Evolutionary conservation across 495 filamentous ascomycete species (phyloP).

Genomic region (Annulohypoxylon maeteangense): DNA sequence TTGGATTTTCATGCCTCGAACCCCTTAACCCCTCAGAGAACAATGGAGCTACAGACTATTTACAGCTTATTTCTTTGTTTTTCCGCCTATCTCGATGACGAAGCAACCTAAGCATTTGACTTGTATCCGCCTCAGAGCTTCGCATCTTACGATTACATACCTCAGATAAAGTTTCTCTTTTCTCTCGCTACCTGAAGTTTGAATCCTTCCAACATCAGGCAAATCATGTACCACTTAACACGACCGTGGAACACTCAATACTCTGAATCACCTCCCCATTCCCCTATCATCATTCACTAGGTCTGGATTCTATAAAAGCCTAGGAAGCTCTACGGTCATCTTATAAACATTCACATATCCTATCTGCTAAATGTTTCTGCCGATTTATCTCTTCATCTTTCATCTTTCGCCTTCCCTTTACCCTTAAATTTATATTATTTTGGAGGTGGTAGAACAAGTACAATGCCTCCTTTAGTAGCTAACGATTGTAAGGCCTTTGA

Average conservation of each 20-base stretch:
- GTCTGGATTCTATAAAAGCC: neutral
- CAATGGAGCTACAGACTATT: slow-evolving; percentile 1
- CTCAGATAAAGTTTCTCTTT: slow-evolving; percentile 20
- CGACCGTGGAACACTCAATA: neutral
- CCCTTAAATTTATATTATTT: neutral
- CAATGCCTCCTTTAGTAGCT: slow-evolving; percentile 25
- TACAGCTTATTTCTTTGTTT: slow-evolving; percentile 10
- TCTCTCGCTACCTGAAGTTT: slow-evolving; percentile 5
- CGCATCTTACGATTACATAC: slow-evolving; percentile 10
- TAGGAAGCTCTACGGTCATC: neutral
- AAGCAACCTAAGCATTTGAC: slow-evolving; percentile 1
- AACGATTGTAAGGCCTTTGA: slow-evolving; percentile 82
- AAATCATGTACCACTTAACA: slow-evolving; percentile 6
- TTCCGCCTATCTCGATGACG: slow-evolving; percentile 6
- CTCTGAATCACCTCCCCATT: slow-evolving; percentile 7
- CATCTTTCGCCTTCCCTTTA: neutral
- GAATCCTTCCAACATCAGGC: neutral
- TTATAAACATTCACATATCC: neutral
- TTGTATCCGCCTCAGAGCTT: slow-evolving; percentile 29
- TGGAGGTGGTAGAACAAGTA: neutral
- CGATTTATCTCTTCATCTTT: neutral
- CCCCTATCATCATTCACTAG: neutral
- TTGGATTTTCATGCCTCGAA: slow-evolving; percentile 19
- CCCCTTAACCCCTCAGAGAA: neutral
- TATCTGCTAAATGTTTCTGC: neutral